phyloP scores from a whole-genome alignment of 1,284 basidiomycete species.

The Porogramme epimiltina region DNA sequence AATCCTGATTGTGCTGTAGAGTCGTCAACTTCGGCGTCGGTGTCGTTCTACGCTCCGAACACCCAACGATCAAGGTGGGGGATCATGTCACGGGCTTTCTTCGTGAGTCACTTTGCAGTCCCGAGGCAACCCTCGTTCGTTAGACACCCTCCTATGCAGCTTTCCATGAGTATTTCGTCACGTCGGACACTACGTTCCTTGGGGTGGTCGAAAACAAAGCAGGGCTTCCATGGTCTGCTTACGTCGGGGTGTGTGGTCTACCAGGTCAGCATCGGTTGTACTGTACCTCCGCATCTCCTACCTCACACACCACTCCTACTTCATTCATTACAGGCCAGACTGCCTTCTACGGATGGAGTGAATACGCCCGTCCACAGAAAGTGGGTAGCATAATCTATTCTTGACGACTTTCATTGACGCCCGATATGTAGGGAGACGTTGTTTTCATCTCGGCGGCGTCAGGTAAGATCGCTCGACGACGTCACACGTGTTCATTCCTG shows the following conservation, averaged over 20 bases:
- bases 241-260: slow-evolving; percentile 34
- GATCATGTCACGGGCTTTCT: slow-evolving; percentile 43
- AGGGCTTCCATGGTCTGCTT: slow-evolving; percentile 32
- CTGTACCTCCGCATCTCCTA: not conserved
- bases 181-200: slow-evolving; percentile 1
- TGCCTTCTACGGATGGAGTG: slow-evolving; percentile 27
- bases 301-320: not conserved
- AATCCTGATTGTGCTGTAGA: not conserved
- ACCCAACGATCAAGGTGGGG: slow-evolving; percentile 37
- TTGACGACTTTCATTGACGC: not conserved
- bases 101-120: slow-evolving; percentile 17
- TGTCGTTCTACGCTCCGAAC: slow-evolving; percentile 47
- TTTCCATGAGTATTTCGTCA: slow-evolving; percentile 25
- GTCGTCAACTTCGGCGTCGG: slow-evolving; percentile 38
- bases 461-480: slow-evolving; percentile 9
- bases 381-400: slow-evolving; percentile 1
- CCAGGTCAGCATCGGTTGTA: slow-evolving; percentile 26
- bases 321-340: slow-evolving; percentile 21
- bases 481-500: no score
- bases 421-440: slow-evolving; percentile 19
- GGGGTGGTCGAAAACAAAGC: slow-evolving; percentile 26
- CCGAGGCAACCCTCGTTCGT: not conserved
- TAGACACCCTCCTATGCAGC: slow-evolving; percentile 5
- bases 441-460: slow-evolving; percentile 26
- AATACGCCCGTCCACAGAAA: slow-evolving; percentile 23